Base-by-base conservation (phyloP, 345 rosid species). In the Gossypium ekmanianum region DNA sequence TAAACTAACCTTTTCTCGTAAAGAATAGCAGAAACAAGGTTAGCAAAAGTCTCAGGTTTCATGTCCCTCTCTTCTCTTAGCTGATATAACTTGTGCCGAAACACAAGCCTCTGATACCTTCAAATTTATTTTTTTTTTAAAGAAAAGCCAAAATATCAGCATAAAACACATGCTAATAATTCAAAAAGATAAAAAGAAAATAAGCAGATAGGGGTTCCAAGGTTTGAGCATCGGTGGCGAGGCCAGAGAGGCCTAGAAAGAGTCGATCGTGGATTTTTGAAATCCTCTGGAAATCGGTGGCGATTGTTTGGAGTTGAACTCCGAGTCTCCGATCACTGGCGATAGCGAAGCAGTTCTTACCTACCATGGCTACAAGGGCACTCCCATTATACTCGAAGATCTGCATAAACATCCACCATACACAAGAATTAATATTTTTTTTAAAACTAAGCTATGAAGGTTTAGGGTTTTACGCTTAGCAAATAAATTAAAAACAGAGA, bases 311-410 rank as follows among this genome's bases (percentile, higher is more conserved):
- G 75, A 92, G 93, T 88, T 92, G 97, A 13, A 94, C 94, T 9
- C 98, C 98, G 18, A 92, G 88, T 11, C 98, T 80, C 11, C 98
- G 89, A 72, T 92, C 98, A 81, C 97, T 94, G 68, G 98, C 98
- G 67, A 94, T 92, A 51, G 98, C 98, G 83, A 92, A 94, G 67
- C 98, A 94, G 84, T 94, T 92, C 89, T 92, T 94, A 9, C 98
- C 98, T 20, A 94, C 98, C 98, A 94, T 94, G 10, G 98, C 98
- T 18, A 94, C 87, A 14, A 92, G 86, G 54, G 98, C 98, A 73
- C 98, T 94, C 65, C 98, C 98, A 87, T 94, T 94, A 84, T 94
- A 94, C 82, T 94, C 98, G 72, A 88, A 88, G 90, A 92, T 91
- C 98, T 94, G 84, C 80, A 81, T 3, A 34, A 34, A 34, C 41